These are phyloP conservation scores for Straminergon stramineum DNA, from an alignment of 225 moss, liverwort and hornwort genomes.

Conservation along the genomic window DNA sequence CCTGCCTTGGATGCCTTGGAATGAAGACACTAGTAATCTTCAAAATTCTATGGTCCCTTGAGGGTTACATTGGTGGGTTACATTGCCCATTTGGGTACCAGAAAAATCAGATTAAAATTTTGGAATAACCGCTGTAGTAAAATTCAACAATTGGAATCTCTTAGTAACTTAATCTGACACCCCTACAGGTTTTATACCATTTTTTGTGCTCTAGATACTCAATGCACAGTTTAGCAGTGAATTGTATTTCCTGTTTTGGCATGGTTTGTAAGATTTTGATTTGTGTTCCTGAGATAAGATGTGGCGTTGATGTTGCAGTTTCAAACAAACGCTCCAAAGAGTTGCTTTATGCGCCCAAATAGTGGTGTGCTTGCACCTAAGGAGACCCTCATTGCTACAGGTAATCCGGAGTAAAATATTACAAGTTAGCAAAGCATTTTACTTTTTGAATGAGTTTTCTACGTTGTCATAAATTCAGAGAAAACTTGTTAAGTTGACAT, in stretches of 20 bases:
- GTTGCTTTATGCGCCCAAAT: slow-evolving; percentile 91
- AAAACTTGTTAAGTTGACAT: not conserved
- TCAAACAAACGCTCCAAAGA: slow-evolving; percentile 83
- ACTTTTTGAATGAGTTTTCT: not conserved
- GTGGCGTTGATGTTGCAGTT: slow-evolving; percentile 44
- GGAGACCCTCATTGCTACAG: slow-evolving; percentile 73
- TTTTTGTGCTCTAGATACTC: not conserved
- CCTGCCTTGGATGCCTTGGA: not conserved
- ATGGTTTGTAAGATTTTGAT: not conserved
- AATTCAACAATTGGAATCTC: not conserved
- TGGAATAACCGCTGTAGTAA: not conserved
- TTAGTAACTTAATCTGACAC: not conserved
- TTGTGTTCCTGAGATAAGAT: slow-evolving; percentile 4
- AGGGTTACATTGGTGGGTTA: not conserved
- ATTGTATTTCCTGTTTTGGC: not conserved
- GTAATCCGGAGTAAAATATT: slow-evolving; percentile 9
- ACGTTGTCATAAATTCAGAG: not conserved
- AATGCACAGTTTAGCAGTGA: not conserved
- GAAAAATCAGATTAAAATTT: not conserved
- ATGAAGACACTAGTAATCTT: not conserved
- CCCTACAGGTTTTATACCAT: too few relatives aligned
- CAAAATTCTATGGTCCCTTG: not conserved
- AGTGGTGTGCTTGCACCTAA: slow-evolving; percentile 87
- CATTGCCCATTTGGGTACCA: not conserved
- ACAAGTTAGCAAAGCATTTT: not conserved